Evolutionary conservation across 371 early-diverging fungal species (phyloP), one percentile per base, ranked within the genome.

Genomic region (Blastocladiella emersonii): DNA sequence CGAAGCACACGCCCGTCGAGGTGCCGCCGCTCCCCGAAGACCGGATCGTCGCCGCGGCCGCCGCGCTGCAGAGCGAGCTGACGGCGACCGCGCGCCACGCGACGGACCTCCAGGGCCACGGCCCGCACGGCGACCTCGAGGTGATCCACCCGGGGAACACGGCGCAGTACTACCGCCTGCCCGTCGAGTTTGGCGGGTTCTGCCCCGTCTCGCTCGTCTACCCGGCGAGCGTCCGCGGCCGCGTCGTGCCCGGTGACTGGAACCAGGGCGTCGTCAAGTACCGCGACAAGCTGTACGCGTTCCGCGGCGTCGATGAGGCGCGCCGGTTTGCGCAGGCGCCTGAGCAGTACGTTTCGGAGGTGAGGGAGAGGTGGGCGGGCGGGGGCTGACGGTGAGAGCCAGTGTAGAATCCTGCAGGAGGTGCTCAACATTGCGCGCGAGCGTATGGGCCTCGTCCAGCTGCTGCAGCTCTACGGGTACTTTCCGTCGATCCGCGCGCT

Each of bases 401-500:
- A n/a, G 39, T 39, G 45, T 48, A 73, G 77, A 36, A 73, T 71
- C 64, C 71, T 74, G 53, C 73, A 73, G 51, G 69, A 66, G 8
- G 72, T 76, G 17, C 39, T 79, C 7, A 69, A 73, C 53, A 36
- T 68, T 45, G 77, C 78, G n/a, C 70, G 70, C 45, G 62, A 62
- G 21, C 53, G 65, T 13, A 72, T 77, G 13, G 68, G 66, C 30
- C 67, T 77, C n/a, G 76, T 80, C 7, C 76, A 77, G 63, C 59
- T 80, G 27, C 64, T 78, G 43, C 77, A 78, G 57, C 61, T 80
- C 48, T 75, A 76, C 64, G 68, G 69, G 45, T 78, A 76, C 65
- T 80, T 80, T 59, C 80, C 80, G 19, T 78, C 77, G 19, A 74
- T 80, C 23, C 78, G 76, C 21, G 77, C 78, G 15, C 68, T 80